Evolutionary conservation across 2,329 filamentous ascomycete genomes (phyloP).

Genomic region (Drechslerella coelobrocha): DNA sequence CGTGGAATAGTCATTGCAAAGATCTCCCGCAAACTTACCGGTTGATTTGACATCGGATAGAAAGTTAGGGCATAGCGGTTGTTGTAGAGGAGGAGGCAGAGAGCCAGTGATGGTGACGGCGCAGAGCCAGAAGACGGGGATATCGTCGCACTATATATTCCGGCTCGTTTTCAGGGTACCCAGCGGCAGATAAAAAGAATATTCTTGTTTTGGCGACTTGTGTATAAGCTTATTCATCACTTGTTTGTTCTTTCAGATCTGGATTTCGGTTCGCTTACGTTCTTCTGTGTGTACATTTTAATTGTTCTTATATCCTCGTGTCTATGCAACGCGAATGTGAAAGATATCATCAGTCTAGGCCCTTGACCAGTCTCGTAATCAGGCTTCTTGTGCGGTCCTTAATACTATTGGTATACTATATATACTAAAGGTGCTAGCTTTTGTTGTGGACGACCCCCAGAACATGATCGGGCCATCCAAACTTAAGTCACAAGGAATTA

Average conservation of each 20-base stretch:
- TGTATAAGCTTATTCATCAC: background rate
- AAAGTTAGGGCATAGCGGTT: background rate
- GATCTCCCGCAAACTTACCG: conserved; percentile 80
- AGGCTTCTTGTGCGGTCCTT: too few relatives aligned
- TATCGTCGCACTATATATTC: background rate
- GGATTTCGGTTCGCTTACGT: background rate
- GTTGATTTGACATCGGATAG: conserved; percentile 38
- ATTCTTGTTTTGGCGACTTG: background rate
- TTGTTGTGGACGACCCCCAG: too few relatives aligned
- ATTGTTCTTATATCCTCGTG: too few relatives aligned
- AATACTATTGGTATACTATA: too few relatives aligned
- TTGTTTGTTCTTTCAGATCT: background rate
- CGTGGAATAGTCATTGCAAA: conserved; percentile 81
- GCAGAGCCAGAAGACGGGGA: background rate
- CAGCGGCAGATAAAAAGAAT: background rate
- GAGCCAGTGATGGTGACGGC: background rate
- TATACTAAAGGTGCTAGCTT: too few relatives aligned
- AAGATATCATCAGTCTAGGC: too few relatives aligned
- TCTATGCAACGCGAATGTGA: too few relatives aligned
- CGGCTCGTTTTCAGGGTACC: background rate
- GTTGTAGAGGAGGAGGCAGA: too few relatives aligned
- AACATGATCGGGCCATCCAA: too few relatives aligned
- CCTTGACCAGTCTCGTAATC: too few relatives aligned
- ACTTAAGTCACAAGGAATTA: too few relatives aligned
- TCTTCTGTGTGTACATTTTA: background rate